Evolutionary conservation across 495 filamentous ascomycete genomes (phyloP).

Genomic region (Neurospora hispaniola): DNA sequence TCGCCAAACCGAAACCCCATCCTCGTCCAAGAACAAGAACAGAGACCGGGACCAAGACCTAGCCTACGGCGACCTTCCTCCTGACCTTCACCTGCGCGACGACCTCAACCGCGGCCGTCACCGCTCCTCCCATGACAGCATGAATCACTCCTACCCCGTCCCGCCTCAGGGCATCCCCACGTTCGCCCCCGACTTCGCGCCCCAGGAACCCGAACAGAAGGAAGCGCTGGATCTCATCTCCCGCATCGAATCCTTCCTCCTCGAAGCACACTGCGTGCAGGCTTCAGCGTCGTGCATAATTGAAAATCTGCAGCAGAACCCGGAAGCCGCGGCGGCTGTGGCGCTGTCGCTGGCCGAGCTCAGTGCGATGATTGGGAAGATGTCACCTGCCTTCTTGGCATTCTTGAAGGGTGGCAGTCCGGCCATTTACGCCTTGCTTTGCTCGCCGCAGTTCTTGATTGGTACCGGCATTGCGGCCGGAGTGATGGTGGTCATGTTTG

Average conservation of each 20-base stretch:
- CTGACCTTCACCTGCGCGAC: constrained; percentile 34
- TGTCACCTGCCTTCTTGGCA: constrained; percentile 69
- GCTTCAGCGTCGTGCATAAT: constrained; percentile 77
- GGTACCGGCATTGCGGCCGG: constrained; percentile 81
- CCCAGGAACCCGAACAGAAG: constrained; percentile 40
- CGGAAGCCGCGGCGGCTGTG: constrained; percentile 89
- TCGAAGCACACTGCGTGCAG: constrained; percentile 81
- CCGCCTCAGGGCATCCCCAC: neutral
- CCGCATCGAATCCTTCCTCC: constrained; percentile 59
- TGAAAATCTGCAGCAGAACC: constrained; percentile 75
- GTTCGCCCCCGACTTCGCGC: constrained; percentile 6
- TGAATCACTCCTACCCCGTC: neutral
- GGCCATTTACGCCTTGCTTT: constrained; percentile 74
- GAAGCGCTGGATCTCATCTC: constrained; percentile 50
- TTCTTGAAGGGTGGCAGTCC: constrained; percentile 71
- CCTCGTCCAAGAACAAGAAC: constrained; percentile 26
- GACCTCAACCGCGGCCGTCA: constrained; percentile 29
- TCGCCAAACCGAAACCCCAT: constrained; percentile 10
- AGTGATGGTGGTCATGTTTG: constrained; percentile 85
- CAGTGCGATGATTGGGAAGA: constrained; percentile 66
- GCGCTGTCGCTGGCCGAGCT: constrained; percentile 89
- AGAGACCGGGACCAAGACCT: constrained; percentile 76
- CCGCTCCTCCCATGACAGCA: neutral
- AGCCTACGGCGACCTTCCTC: constrained; percentile 67
- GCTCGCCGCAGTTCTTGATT: constrained; percentile 85